A percentile compares a stretch with the other conserved stretches of the same genome.
Conservation (phyloP, 441 rosid genomes). For the Adansonia gregorii region DNA sequence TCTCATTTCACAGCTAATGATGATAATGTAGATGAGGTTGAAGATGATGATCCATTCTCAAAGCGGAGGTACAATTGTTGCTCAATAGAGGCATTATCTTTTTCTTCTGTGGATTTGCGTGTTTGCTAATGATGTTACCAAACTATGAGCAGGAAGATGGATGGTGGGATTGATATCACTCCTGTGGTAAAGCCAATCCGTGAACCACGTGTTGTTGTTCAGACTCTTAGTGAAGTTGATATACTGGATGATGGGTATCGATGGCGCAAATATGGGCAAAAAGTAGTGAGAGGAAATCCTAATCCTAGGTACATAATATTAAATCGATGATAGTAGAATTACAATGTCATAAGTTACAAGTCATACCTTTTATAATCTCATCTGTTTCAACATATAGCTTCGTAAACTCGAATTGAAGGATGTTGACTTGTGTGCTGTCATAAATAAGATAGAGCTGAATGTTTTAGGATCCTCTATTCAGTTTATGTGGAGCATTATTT, state of each 20-base stretch:
- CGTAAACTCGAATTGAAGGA: neutral
- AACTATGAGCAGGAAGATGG: slow-evolving; percentile 71
- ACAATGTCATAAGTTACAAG: neutral
- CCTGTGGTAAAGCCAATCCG: slow-evolving; percentile 89
- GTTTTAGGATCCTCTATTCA: slow-evolving; percentile 9
- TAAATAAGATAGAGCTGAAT: neutral
- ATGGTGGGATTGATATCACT: slow-evolving; percentile 71
- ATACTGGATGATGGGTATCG: slow-evolving; percentile 96
- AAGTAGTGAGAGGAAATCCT: slow-evolving; percentile 96
- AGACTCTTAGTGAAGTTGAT: slow-evolving; percentile 96
- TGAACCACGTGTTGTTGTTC: slow-evolving; percentile 96
- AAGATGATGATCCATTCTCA: slow-evolving; percentile 75
- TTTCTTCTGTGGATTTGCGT: slow-evolving; percentile 1
- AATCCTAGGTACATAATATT: slow-evolving; percentile 73
- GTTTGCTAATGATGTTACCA: slow-evolving; percentile 28
- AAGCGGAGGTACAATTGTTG: slow-evolving; percentile 65
- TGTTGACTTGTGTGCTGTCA: slow-evolving; percentile 4
- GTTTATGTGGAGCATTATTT: neutral
- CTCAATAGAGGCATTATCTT: slow-evolving; percentile 24
- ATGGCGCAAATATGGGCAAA: slow-evolving; percentile 99
- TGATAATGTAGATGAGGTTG: slow-evolving; percentile 59
- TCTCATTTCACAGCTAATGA: slow-evolving; percentile 60
- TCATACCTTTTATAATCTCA: neutral
- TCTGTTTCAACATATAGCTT: slow-evolving; percentile 11
- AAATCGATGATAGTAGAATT: neutral